Conservation (phyloP, 345 rosid genomes). For the Cardamine resedifolia region DNA sequence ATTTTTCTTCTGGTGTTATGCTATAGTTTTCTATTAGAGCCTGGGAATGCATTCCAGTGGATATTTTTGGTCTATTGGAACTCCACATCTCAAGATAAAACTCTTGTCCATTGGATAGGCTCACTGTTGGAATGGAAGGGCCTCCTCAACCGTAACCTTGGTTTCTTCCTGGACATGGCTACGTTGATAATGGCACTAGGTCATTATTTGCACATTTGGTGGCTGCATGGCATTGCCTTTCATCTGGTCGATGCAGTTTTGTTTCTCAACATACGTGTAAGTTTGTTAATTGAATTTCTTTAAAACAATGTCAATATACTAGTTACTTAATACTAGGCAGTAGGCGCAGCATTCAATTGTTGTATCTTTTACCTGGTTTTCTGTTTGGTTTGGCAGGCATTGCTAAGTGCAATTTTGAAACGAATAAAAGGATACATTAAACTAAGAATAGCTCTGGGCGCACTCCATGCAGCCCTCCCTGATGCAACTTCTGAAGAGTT, state of each 20-base stretch:
- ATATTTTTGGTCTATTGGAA: slow-evolving; percentile 4
- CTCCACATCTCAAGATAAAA: slow-evolving; percentile 1
- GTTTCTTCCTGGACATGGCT: slow-evolving; percentile 94
- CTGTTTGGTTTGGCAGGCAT: slow-evolving; percentile 60
- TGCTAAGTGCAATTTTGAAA: slow-evolving; percentile 85
- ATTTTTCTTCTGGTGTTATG: slow-evolving; percentile 18
- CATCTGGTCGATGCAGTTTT: slow-evolving; percentile 92
- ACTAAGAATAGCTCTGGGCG: slow-evolving; percentile 76
- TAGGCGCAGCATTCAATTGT: slow-evolving; percentile 11
- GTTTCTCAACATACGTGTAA: slow-evolving; percentile 89
- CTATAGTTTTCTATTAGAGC: slow-evolving; percentile 5
- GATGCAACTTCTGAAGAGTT: slow-evolving; percentile 94
- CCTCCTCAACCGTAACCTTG: slow-evolving; percentile 79
- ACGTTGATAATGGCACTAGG: slow-evolving; percentile 89
- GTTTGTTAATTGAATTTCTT: slow-evolving; percentile 27
- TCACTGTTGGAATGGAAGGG: slow-evolving; percentile 94
- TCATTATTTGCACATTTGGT: slow-evolving; percentile 90
- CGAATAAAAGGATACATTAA: slow-evolving; percentile 86
- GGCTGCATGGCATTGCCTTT: slow-evolving; percentile 95
- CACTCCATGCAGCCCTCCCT: slow-evolving; percentile 99
- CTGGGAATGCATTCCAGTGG: background rate
- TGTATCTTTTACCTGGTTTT: slow-evolving; percentile 18
- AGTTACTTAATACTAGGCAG: slow-evolving; percentile 13
- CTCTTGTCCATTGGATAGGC: slow-evolving; percentile 50
- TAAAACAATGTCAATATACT: background rate